Conservation (phyloP, 1,284 basidiomycete genomes). For the Xanthoconium separans region DNA sequence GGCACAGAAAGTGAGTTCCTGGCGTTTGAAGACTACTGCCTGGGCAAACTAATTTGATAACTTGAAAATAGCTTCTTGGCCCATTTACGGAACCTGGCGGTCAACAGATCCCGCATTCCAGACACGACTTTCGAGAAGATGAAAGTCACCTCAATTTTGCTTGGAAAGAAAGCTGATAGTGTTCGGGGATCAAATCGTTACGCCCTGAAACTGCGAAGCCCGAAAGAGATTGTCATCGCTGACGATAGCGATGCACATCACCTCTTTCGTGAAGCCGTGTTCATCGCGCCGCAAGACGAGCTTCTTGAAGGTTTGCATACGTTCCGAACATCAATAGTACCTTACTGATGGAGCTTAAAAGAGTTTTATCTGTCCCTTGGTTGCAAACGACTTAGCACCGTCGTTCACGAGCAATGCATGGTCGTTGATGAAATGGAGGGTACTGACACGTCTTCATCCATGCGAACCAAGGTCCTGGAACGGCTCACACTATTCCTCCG, state of each 20-base stretch:
- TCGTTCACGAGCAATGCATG: not conserved
- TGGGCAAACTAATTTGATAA: not conserved
- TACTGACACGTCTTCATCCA: not conserved
- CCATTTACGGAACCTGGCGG: not conserved
- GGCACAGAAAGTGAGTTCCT: not conserved
- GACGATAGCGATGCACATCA: not conserved
- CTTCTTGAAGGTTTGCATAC: not conserved
- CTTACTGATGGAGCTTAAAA: not conserved
- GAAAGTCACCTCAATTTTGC: not conserved
- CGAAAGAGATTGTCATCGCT: not conserved
- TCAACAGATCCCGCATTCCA: no score
- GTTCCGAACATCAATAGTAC: not conserved
- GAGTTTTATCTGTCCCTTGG: constrained; percentile 1
- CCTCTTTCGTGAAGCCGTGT: not conserved
- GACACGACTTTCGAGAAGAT: not conserved
- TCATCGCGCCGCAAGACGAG: constrained; percentile 1
- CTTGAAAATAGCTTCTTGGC: not conserved
- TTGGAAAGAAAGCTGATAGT: not conserved
- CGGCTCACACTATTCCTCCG: constrained; percentile 1
- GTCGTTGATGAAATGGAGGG: not conserved
- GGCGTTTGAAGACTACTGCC: no score
- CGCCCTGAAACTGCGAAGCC: not conserved
- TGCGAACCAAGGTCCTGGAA: not conserved
- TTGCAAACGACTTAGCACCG: not conserved
- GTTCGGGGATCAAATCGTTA: not conserved